phyloP scores from a whole-genome alignment of 352 stramenopile species.

The Globisporangium nodosum region DNA sequence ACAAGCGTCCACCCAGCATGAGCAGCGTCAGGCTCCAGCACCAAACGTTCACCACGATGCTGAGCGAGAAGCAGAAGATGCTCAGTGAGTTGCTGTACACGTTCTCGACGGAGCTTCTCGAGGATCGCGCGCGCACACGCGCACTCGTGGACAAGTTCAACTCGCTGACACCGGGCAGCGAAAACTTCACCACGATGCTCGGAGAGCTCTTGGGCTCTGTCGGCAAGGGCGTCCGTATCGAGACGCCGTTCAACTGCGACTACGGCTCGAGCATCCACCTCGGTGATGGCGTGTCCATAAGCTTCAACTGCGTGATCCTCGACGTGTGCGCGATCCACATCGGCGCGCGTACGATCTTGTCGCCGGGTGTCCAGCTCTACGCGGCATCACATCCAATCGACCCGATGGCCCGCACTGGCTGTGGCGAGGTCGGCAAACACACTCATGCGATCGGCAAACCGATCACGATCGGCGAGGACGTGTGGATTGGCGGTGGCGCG shows the following conservation, averaged over 20 bases:
- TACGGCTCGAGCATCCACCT: constrained; percentile 81
- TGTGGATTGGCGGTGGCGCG: constrained; percentile 76
- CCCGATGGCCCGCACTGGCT: constrained; percentile 24
- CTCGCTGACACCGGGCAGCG: constrained; percentile 20
- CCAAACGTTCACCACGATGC: constrained; percentile 5
- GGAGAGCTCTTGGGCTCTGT: constrained; percentile 33
- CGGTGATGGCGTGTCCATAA: constrained; percentile 76
- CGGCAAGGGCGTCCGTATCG: constrained; percentile 40
- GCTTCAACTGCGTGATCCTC: constrained; percentile 84
- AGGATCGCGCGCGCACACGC: constrained; percentile 29
- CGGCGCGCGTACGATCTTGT: constrained; percentile 34
- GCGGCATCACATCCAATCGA: constrained; percentile 76
- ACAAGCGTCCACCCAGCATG: no score
- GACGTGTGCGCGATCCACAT: constrained; percentile 55
- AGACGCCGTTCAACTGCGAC: constrained; percentile 84
- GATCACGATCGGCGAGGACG: constrained; percentile 75
- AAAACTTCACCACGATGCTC: constrained; percentile 21
- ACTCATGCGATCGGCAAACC: constrained; percentile 31
- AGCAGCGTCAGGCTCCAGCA: background rate
- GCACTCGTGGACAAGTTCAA: constrained; percentile 41
- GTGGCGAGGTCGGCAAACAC: constrained; percentile 47
- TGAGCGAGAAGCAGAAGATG: constrained; percentile 53
- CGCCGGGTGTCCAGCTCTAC: constrained; percentile 73
- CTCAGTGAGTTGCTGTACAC: constrained; percentile 46
- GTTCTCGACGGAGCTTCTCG: constrained; percentile 25